These are phyloP conservation scores for Daldinia loculata DNA, from an alignment of 495 filamentous ascomycete species.

Conservation along the genomic window DNA sequence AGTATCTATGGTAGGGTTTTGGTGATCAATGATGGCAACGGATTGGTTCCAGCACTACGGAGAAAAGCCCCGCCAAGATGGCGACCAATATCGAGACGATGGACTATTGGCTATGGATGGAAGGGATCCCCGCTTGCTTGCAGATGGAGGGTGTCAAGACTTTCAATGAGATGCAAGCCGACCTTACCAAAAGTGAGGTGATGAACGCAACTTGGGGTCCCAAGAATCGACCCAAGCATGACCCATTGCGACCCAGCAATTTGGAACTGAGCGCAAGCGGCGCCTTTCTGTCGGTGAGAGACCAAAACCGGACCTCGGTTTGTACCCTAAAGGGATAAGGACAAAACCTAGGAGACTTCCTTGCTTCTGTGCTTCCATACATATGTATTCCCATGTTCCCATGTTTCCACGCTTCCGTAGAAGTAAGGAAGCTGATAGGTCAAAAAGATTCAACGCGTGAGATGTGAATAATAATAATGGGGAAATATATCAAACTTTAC, in stretches of 20 bases:
- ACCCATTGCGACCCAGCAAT: conserved; percentile 32
- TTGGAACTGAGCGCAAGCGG: conserved; percentile 40
- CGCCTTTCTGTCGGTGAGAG: conserved; percentile 35
- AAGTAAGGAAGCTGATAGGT: not conserved
- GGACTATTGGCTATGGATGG: conserved; percentile 28
- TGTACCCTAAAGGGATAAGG: conserved; percentile 11
- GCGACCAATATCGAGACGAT: conserved; percentile 31
- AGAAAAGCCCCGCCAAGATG: conserved; percentile 38
- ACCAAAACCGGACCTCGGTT: conserved; percentile 22
- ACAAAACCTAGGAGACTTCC: not conserved
- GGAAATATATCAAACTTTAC: conserved; percentile 2
- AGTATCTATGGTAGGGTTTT: conserved; percentile 24
- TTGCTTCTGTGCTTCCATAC: not conserved
- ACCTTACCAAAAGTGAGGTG: conserved; percentile 35
- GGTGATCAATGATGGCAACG: conserved; percentile 38
- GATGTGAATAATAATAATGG: conserved; percentile 5
- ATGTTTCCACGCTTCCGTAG: not conserved
- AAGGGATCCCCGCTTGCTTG: conserved; percentile 35
- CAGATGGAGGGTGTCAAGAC: conserved; percentile 41
- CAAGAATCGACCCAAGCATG: conserved; percentile 32
- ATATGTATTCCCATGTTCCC: not conserved
- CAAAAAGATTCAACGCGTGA: not conserved
- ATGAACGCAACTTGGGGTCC: conserved; percentile 25
- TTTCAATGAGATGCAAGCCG: conserved; percentile 36
- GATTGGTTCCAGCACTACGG: conserved; percentile 44